phyloP scores from a whole-genome alignment of 1,284 basidiomycete species.

The Trametes hirsuta region DNA sequence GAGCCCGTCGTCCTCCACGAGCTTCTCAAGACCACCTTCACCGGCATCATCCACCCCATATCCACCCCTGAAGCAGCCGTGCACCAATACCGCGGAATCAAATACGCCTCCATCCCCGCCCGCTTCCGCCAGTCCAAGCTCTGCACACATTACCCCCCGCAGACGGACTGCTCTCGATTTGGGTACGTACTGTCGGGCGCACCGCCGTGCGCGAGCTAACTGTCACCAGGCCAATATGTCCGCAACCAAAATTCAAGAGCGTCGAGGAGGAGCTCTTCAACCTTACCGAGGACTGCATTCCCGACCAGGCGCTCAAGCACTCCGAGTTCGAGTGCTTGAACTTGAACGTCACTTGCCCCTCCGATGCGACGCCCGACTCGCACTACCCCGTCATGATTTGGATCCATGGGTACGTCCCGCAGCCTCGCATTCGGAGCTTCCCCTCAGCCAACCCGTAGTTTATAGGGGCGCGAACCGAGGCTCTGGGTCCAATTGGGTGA shows the following conservation, averaged over 20 bases:
- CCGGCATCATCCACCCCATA: slow-evolving; percentile 59
- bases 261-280: slow-evolving; percentile 66
- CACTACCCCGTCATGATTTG: slow-evolving; percentile 75
- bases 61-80: slow-evolving; percentile 60
- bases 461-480: slow-evolving; percentile 69
- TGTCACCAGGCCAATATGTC: slow-evolving; percentile 67
- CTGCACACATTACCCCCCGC: slow-evolving; percentile 54
- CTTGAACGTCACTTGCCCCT: slow-evolving; percentile 75
- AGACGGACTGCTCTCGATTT: slow-evolving; percentile 62
- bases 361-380: slow-evolving; percentile 50
- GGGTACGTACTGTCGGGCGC: slow-evolving; percentile 47
- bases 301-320: slow-evolving; percentile 57
- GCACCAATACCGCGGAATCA: slow-evolving; percentile 74
- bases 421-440: slow-evolving; percentile 9
- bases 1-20: slow-evolving; percentile 51
- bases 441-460: slow-evolving; percentile 12
- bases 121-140: slow-evolving; percentile 74
- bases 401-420: slow-evolving; percentile 65
- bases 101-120: slow-evolving; percentile 72
- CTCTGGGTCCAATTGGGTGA: slow-evolving; percentile 75
- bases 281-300: slow-evolving; percentile 55
- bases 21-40: slow-evolving; percentile 62
- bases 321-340: slow-evolving; percentile 79
- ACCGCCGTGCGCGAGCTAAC: neutral
- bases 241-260: slow-evolving; percentile 55